Base-by-base conservation (phyloP, 139 green algal species). In the Coelastrella sp. region DNA sequence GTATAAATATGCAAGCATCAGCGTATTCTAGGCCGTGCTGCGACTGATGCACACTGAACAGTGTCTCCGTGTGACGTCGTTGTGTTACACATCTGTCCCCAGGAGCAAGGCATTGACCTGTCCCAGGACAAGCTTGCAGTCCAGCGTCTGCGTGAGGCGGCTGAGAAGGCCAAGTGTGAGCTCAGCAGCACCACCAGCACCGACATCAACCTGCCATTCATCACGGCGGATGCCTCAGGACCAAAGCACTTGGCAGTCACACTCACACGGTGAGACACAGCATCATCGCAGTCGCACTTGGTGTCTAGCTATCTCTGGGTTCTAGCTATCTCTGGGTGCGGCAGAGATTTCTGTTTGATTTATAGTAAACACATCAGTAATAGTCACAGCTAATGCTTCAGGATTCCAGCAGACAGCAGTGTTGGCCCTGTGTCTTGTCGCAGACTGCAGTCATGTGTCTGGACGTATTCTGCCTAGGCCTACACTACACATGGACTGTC, bases 121-220 rank as follows among this genome's bases (percentile, higher is more conserved):
- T 95, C 91, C 22, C 92, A 95, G 66, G 98, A 99, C 96, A 97
- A 97, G 92, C 95, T 99, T 73, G 98, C 98, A 8, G 93, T 99
- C 90, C 98, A 99, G 96, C 95, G 98, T 56, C 93, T 99, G 89
- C 89, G 98, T 11, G 98, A 99, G 93, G 97, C 97, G 7, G 95
- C 96, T 11, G 87, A 91, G 57, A 91, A 91, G 79, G 98, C 98
- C 89, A 99, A 99, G 96, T 99, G 97, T 91, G 98, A 99, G 95
- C 97, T 99, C 59, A 98, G 94, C 19, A 97, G 93, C 54, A 96
- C 97, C 16, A 92, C 87, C 47, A 94, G 95, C 86, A 99, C 98
- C 17, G 98, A 99, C 87, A 98, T 99, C 94, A 99, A 99, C 95
- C 95, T 99, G 90, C 98, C 98, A 68, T 99, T 99, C 96, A 99